Conservation (phyloP, 2,329 filamentous ascomycete species). For the Tolypocladium capitatum region DNA sequence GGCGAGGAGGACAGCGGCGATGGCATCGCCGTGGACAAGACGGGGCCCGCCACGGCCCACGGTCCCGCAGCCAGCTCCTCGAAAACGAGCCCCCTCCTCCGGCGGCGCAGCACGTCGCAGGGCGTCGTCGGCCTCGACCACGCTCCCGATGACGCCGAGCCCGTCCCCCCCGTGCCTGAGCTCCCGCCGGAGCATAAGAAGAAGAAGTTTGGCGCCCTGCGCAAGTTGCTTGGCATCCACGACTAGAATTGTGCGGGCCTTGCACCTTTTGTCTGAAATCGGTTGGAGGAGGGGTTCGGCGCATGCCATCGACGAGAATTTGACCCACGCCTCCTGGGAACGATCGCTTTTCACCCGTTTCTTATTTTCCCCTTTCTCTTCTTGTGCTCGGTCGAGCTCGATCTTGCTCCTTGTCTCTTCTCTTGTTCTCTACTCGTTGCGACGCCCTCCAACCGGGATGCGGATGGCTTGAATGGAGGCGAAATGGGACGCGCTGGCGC, state of each 20-base stretch:
- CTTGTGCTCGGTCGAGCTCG: background rate
- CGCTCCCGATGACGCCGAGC: constrained; percentile 4
- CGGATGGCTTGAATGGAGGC: background rate
- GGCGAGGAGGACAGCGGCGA: constrained; percentile 16
- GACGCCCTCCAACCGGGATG: background rate
- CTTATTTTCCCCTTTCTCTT: background rate
- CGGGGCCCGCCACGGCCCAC: constrained; percentile 22
- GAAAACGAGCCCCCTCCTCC: constrained; percentile 17
- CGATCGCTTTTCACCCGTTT: background rate
- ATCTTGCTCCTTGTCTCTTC: background rate
- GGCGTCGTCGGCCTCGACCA: constrained; percentile 11
- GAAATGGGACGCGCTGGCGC: background rate
- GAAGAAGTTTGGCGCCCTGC: constrained; percentile 56
- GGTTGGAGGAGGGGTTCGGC: background rate
- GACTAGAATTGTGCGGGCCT: constrained; percentile 20
- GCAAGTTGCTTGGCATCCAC: constrained; percentile 47
- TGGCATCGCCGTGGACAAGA: constrained; percentile 11
- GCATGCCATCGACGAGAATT: background rate
- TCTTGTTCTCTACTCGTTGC: background rate
- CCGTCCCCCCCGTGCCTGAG: constrained; percentile 2
- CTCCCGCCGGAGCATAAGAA: constrained; percentile 23
- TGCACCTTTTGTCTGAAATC: background rate
- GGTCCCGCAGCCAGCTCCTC: constrained; percentile 9
- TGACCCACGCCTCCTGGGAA: background rate
- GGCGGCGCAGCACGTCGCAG: constrained; percentile 24